Conservation (phyloP, 805 yeast species). For the Isabelozyma heimii region DNA sequence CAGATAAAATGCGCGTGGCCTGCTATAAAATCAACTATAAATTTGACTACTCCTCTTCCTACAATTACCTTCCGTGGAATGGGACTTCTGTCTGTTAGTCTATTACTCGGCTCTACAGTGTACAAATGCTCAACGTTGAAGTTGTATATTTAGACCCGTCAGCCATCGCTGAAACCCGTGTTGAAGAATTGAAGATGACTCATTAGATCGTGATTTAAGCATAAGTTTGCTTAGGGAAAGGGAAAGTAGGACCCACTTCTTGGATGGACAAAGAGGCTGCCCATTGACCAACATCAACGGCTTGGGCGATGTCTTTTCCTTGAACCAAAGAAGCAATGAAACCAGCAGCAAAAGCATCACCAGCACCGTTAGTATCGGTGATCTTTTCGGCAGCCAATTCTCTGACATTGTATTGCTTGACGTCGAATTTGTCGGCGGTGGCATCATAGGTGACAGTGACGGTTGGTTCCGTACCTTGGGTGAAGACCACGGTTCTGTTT, state of each 20-base stretch:
- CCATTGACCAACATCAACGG: slow-evolving; percentile 92
- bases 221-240: slow-evolving; percentile 66
- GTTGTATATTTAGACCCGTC: neutral
- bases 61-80: too few relatives aligned
- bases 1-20: too few relatives aligned
- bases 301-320: slow-evolving; percentile 57
- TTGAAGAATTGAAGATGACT: neutral
- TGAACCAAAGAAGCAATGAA: slow-evolving; percentile 84
- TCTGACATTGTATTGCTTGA: slow-evolving; percentile 64
- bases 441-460: slow-evolving; percentile 63
- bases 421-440: slow-evolving; percentile 42
- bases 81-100: too few relatives aligned
- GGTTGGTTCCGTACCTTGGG: slow-evolving; percentile 94
- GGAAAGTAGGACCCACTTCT: slow-evolving; percentile 93
- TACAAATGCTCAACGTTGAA: neutral
- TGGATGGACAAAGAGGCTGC: slow-evolving; percentile 89
- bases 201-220: slow-evolving; percentile 8
- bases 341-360: slow-evolving; percentile 98
- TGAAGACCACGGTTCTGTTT: slow-evolving; percentile 86
- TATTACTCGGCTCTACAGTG: too few relatives aligned
- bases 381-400: slow-evolving; percentile 65
- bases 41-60: too few relatives aligned
- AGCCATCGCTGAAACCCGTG: slow-evolving; percentile 1
- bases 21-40: too few relatives aligned
- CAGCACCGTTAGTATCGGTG: slow-evolving; percentile 97